Percentiles rank a stretch among this genome's conserved stretches.
Evolutionary conservation across 2,329 filamentous ascomycete species (phyloP).

Genomic region (Aspergillus pseudoviridinutans): DNA sequence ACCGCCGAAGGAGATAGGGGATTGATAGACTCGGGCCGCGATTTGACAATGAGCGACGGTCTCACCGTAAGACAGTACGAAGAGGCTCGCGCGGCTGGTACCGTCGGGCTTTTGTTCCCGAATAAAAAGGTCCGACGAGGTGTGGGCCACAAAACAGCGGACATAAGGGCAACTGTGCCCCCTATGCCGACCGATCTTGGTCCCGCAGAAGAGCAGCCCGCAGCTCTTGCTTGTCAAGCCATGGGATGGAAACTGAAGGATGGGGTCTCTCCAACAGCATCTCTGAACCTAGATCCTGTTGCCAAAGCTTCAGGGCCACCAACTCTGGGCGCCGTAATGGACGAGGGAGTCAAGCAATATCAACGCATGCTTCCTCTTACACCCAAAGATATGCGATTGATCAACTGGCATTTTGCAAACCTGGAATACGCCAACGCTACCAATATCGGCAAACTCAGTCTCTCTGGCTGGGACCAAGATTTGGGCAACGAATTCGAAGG

Average conservation of each 20-base stretch:
- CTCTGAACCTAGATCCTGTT: conserved; percentile 66
- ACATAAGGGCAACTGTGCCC: conserved; percentile 46
- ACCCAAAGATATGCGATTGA: conserved; percentile 78
- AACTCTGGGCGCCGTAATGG: conserved; percentile 85
- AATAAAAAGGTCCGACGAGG: conserved; percentile 43
- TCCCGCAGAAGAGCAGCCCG: conserved; percentile 64
- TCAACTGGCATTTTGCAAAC: conserved; percentile 99
- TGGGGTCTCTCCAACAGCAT: conserved; percentile 59
- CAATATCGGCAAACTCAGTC: conserved; percentile 79
- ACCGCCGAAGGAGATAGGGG: conserved; percentile 79
- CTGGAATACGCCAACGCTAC: conserved; percentile 96
- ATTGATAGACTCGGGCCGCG: conserved; percentile 76
- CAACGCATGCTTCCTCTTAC: conserved; percentile 75
- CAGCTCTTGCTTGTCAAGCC: conserved; percentile 68
- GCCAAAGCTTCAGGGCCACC: conserved; percentile 60
- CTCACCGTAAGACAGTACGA: conserved; percentile 71
- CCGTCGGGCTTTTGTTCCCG: conserved; percentile 41
- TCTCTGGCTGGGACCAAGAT: conserved; percentile 94
- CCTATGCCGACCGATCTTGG: conserved; percentile 55
- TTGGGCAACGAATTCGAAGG: conserved; percentile 97
- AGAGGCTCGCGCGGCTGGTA: conserved; percentile 61
- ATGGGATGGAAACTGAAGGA: conserved; percentile 79
- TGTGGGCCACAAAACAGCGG: conserved; percentile 45
- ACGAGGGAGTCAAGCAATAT: conserved; percentile 87
- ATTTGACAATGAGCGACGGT: conserved; percentile 65